Percentiles rank a stretch among this genome's conserved stretches.
Conservation (phyloP, 306 rosid genomes). For the Macrotyloma uniflorum region DNA sequence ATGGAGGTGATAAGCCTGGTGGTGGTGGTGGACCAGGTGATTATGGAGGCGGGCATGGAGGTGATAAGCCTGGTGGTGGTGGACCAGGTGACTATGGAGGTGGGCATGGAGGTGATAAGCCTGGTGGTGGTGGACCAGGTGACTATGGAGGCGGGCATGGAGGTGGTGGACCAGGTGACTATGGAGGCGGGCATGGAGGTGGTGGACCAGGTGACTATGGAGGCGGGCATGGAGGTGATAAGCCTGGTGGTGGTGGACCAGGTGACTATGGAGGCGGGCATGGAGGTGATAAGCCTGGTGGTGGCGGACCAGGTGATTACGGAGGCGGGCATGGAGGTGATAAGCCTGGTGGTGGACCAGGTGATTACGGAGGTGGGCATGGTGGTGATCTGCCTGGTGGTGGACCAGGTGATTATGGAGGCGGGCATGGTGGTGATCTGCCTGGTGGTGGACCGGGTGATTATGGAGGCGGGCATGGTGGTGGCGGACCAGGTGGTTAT, state of each 20-base stretch:
- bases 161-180: neutral
- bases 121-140: neutral
- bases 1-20: neutral
- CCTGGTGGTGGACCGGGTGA: neutral
- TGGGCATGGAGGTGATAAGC: neutral
- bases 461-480: neutral
- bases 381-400: no score
- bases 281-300: neutral
- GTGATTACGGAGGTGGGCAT: neutral
- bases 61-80: neutral
- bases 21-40: neutral
- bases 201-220: neutral
- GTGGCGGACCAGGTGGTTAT: no score
- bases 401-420: neutral
- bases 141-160: neutral
- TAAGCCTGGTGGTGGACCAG: neutral
- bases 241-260: neutral
- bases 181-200: neutral
- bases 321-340: neutral
- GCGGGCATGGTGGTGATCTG: neutral
- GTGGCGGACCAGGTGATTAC: neutral
- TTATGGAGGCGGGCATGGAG: neutral
- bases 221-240: neutral
- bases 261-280: neutral
- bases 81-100: neutral